Evolutionary conservation across 805 yeast genomes (phyloP).

Genomic region (Yarrowia osloensis): DNA sequence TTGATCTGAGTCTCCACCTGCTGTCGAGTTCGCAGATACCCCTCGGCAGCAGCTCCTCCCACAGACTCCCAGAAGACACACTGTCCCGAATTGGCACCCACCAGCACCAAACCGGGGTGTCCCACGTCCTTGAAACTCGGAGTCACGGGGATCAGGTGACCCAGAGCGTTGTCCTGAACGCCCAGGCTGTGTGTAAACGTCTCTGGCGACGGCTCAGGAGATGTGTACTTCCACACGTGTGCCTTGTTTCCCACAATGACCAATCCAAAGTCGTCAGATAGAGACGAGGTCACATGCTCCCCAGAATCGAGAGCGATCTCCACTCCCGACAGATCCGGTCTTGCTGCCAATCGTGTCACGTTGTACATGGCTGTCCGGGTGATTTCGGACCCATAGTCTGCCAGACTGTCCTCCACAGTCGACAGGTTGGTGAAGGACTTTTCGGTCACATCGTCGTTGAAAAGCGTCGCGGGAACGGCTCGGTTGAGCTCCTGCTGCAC

Average conservation of each 20-base stretch:
- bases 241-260: slow-evolving; percentile 54
- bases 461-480: slow-evolving; percentile 1
- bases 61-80: slow-evolving; percentile 24
- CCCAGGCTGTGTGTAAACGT: slow-evolving; percentile 4
- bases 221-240: slow-evolving; percentile 67
- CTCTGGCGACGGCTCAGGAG: slow-evolving; percentile 50
- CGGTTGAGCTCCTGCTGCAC: slow-evolving; percentile 3
- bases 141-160: slow-evolving; percentile 58
- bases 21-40: slow-evolving; percentile 49
- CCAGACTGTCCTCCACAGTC: not conserved
- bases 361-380: slow-evolving; percentile 61
- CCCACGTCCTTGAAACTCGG: slow-evolving; percentile 66
- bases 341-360: slow-evolving; percentile 57
- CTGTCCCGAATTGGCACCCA: not conserved
- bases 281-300: slow-evolving; percentile 44
- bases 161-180: slow-evolving; percentile 39
- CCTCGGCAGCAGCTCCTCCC: not conserved
- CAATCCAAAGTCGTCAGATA: slow-evolving; percentile 52
- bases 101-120: slow-evolving; percentile 64
- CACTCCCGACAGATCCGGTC: slow-evolving; percentile 49
- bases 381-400: slow-evolving; percentile 48
- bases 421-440: slow-evolving; percentile 17
- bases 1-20: slow-evolving; percentile 47
- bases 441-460: slow-evolving; percentile 22
- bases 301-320: slow-evolving; percentile 29